Conservation (phyloP, 2,329 filamentous ascomycete species). For the Alternaria dauci region DNA sequence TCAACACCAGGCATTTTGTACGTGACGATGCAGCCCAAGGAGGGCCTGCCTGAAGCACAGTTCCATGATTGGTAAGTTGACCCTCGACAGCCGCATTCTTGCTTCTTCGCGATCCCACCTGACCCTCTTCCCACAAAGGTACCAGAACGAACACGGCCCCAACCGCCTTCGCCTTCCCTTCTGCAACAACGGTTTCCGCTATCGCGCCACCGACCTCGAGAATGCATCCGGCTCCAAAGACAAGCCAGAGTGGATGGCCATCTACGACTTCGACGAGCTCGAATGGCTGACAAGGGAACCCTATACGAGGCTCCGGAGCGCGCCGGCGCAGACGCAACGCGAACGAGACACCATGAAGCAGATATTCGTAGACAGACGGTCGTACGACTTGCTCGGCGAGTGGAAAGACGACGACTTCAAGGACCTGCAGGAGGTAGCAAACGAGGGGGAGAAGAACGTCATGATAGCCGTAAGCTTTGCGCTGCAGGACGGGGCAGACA, state of each 20-base stretch:
- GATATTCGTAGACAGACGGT: constrained; percentile 73
- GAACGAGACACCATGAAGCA: constrained; percentile 70
- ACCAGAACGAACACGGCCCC: constrained; percentile 92
- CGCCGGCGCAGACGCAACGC: constrained; percentile 63
- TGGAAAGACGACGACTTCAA: constrained; percentile 65
- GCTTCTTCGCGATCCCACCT: constrained; percentile 24
- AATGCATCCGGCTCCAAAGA: constrained; percentile 43
- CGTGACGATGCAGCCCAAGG: constrained; percentile 84
- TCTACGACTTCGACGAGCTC: constrained; percentile 84
- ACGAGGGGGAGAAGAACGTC: constrained; percentile 63
- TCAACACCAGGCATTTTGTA: constrained; percentile 74
- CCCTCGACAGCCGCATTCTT: constrained; percentile 29
- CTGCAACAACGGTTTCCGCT: constrained; percentile 80
- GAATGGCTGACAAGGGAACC: constrained; percentile 71
- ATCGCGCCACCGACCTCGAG: constrained; percentile 70
- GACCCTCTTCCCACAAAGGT: constrained; percentile 56
- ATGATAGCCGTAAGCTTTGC: constrained; percentile 69
- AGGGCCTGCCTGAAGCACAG: constrained; percentile 69
- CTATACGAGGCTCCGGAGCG: constrained; percentile 72
- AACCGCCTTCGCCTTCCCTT: constrained; percentile 78
- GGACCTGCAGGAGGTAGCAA: constrained; percentile 67
- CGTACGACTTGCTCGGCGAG: constrained; percentile 71
- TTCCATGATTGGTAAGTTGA: constrained; percentile 72
- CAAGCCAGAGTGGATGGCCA: constrained; percentile 75
- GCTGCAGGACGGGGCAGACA: constrained; percentile 62